These are phyloP conservation scores for Coccomyxa sp. DNA, from an alignment of 139 green algal species.

Conservation along the genomic window DNA sequence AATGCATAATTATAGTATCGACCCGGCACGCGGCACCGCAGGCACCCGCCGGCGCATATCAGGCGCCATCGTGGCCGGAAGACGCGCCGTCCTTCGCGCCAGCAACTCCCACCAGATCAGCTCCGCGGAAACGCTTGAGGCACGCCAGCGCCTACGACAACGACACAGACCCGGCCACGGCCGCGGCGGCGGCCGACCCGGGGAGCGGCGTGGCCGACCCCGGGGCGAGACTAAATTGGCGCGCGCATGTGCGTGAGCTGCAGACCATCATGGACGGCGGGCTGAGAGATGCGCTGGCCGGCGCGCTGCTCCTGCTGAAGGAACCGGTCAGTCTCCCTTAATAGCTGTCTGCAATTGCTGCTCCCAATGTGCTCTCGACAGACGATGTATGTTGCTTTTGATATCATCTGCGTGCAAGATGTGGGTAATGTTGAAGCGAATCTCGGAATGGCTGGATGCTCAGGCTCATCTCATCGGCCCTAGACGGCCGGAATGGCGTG, in stretches of 20 bases:
- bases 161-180: background rate
- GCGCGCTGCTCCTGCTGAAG: conserved; percentile 45
- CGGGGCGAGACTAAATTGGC: conserved; percentile 19
- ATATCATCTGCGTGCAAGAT: too few relatives aligned
- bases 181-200: background rate
- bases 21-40: background rate
- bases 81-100: conserved; percentile 37
- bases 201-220: too few relatives aligned
- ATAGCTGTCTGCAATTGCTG: too few relatives aligned
- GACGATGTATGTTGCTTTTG: too few relatives aligned
- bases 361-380: too few relatives aligned
- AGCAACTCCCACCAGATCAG: conserved; percentile 30
- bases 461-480: too few relatives aligned
- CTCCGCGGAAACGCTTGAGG: background rate
- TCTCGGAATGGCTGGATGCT: too few relatives aligned
- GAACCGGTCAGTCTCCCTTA: background rate
- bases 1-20: too few relatives aligned
- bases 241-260: conserved; percentile 33
- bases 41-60: conserved; percentile 34
- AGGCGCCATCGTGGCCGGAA: conserved; percentile 6
- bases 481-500: too few relatives aligned
- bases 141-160: background rate
- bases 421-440: too few relatives aligned
- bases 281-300: conserved; percentile 34
- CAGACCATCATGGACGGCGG: conserved; percentile 35